Evolutionary conservation across 192 early-diverging fungal species (phyloP).

Genomic region (Gonapodya prolifera): DNA sequence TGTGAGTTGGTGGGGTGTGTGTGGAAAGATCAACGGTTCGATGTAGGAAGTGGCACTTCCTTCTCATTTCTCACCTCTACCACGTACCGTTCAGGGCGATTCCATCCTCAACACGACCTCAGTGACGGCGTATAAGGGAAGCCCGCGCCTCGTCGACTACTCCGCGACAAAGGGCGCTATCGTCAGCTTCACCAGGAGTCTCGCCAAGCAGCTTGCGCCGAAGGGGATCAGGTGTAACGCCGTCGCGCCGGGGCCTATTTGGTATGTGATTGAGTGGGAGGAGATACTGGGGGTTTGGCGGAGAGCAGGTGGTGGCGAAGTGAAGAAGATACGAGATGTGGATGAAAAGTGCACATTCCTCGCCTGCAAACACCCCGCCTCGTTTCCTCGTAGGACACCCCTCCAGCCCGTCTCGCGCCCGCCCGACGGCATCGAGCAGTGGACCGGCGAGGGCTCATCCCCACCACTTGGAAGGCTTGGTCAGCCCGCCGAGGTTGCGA

Average conservation of each 20-base stretch:
- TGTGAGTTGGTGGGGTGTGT: neutral
- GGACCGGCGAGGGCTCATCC: neutral
- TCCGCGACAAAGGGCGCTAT: slow-evolving; percentile 38
- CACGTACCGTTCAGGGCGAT: slow-evolving; percentile 14
- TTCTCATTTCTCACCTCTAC: neutral
- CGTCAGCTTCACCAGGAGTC: slow-evolving; percentile 35
- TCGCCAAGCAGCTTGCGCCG: slow-evolving; percentile 25
- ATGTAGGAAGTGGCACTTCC: neutral
- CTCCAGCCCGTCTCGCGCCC: neutral
- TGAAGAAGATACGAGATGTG: too few species aligned
- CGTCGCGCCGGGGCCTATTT: slow-evolving; percentile 38
- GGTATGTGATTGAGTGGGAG: slow-evolving; percentile 24
- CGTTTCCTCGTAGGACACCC: neutral
- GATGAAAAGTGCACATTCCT: too few species aligned
- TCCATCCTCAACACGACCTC: slow-evolving; percentile 36
- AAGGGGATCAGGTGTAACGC: slow-evolving; percentile 38
- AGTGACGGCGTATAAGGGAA: slow-evolving; percentile 37
- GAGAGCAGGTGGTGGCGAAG: slow-evolving; percentile 17
- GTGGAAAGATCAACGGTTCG: neutral
- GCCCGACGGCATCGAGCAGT: neutral
- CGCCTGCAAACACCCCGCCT: too few species aligned
- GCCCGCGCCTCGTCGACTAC: slow-evolving; percentile 30
- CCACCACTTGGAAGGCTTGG: slow-evolving; percentile 30
- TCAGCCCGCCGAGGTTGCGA: slow-evolving; percentile 19
- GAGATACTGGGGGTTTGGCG: slow-evolving; percentile 26